Percentiles rank a stretch among this genome's conserved stretches.
Conservation (phyloP, 208 protist species). For the Jaenimonas drosophilae region DNA sequence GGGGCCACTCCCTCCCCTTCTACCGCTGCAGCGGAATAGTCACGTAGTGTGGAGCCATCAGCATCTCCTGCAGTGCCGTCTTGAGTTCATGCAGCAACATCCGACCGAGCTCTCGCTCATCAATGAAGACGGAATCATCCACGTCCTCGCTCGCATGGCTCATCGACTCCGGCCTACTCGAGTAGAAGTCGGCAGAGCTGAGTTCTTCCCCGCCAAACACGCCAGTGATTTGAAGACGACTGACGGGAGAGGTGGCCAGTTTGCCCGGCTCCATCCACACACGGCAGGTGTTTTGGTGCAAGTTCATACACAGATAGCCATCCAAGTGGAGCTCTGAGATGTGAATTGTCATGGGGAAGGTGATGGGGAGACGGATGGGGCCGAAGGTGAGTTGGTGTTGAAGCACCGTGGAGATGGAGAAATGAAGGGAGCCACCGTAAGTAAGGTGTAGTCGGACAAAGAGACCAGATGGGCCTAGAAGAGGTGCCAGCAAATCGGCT, state of each 20-base stretch:
- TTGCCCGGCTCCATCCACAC: conserved; percentile 66
- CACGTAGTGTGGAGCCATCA: conserved; percentile 68
- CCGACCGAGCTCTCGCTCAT: conserved; percentile 52
- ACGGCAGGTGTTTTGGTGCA: conserved; percentile 34
- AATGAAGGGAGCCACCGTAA: conserved; percentile 62
- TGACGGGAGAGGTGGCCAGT: conserved; percentile 50
- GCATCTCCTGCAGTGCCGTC: conserved; percentile 45
- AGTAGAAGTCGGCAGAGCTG: no score
- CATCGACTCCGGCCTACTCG: no score
- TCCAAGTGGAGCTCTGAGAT: conserved; percentile 65
- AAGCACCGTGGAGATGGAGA: conserved; percentile 34
- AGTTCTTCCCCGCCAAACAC: conserved; percentile 28
- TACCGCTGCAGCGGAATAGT: conserved; percentile 31
- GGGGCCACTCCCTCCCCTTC: no score
- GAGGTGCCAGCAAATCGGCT: conserved; percentile 31
- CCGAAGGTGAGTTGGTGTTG: conserved; percentile 42
- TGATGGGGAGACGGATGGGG: conserved; percentile 15
- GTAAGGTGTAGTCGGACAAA: conserved; percentile 70
- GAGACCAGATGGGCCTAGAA: conserved; percentile 45
- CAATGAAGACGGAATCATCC: conserved; percentile 35
- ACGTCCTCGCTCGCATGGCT: no score
- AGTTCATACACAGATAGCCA: conserved; percentile 66
- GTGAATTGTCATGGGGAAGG: conserved; percentile 52
- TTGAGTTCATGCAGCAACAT: conserved; percentile 66
- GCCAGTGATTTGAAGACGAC: conserved; percentile 43